phyloP scores from a whole-genome alignment of 73 alveolate species.

The Urostyla sp. region DNA sequence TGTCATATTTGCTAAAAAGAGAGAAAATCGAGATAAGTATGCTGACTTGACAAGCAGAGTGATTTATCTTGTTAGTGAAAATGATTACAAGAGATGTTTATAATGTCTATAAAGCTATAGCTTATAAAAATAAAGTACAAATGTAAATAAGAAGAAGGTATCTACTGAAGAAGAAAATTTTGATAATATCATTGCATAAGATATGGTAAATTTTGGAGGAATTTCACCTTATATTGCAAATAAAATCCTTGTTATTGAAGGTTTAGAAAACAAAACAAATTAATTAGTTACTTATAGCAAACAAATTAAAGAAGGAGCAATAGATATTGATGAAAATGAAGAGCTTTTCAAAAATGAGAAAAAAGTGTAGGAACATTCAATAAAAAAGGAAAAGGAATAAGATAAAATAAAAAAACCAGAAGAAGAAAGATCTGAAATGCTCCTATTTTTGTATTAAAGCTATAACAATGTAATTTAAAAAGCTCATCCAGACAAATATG shows the following conservation, averaged over 20 bases:
- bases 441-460: slow-evolving; percentile 5
- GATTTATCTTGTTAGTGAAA: slow-evolving; percentile 32
- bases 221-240: slow-evolving; percentile 26
- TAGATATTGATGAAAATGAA: slow-evolving; percentile 19
- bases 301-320: slow-evolving; percentile 19
- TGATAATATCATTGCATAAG: slow-evolving; percentile 41
- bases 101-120: not conserved
- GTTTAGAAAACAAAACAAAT: slow-evolving; percentile 31
- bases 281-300: slow-evolving; percentile 6
- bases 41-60: slow-evolving; percentile 24
- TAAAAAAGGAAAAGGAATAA: not conserved
- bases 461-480: slow-evolving; percentile 18
- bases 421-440: slow-evolving; percentile 45
- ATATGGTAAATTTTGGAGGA: slow-evolving; percentile 59
- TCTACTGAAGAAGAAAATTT: slow-evolving; percentile 37
- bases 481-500: not conserved
- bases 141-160: not conserved
- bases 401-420: not conserved
- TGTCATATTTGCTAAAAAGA: slow-evolving; percentile 26
- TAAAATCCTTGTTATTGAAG: slow-evolving; percentile 19
- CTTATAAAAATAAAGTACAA: slow-evolving; percentile 9
- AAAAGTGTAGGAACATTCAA: not conserved
- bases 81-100: slow-evolving; percentile 15
- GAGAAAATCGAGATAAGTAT: slow-evolving; percentile 54
- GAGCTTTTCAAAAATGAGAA: not conserved